phyloP scores from a whole-genome alignment of 306 rosid species.

The Parietaria judaica region DNA sequence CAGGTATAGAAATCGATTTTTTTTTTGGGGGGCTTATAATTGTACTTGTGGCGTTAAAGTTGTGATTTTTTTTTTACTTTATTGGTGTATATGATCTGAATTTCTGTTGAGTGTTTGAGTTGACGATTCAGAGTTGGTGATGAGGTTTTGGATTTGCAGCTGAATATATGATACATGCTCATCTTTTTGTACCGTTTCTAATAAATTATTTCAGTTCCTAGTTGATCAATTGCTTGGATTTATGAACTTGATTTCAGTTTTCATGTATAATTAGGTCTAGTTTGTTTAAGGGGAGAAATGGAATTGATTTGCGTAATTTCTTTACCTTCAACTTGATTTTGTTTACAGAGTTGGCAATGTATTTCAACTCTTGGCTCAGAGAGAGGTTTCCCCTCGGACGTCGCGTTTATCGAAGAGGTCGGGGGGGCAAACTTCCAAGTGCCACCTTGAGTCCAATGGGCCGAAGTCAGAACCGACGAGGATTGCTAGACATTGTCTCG shows the following conservation, averaged over 20 bases:
- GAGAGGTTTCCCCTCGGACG: constrained; percentile 41
- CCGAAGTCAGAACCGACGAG: constrained; percentile 27
- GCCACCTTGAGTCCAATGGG: constrained; percentile 17
- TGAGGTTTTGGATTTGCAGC: not conserved
- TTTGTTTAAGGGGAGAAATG: not conserved
- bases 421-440: constrained; percentile 26
- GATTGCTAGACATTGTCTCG: constrained; percentile 40
- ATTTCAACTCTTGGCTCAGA: constrained; percentile 33
- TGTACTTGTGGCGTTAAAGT: constrained; percentile 4
- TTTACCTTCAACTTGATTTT: constrained; percentile 12
- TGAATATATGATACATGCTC: not conserved
- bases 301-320: constrained; percentile 1
- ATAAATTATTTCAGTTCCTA: not conserved
- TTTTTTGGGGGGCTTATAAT: not conserved
- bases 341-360: constrained; percentile 37
- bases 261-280: too few relatives aligned
- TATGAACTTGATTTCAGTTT: too few relatives aligned
- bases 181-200: not conserved
- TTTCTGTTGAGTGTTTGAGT: not conserved
- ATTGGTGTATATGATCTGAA: constrained; percentile 11
- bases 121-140: not conserved
- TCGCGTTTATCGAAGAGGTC: constrained; percentile 29
- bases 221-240: too few relatives aligned
- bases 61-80: not conserved
- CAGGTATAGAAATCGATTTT: constrained; percentile 16